A percentile compares a stretch with the other conserved stretches of the same genome.
These are phyloP conservation scores for Secale cereale DNA, from an alignment of 176 grass and related monocot species.

Conservation along the genomic window DNA sequence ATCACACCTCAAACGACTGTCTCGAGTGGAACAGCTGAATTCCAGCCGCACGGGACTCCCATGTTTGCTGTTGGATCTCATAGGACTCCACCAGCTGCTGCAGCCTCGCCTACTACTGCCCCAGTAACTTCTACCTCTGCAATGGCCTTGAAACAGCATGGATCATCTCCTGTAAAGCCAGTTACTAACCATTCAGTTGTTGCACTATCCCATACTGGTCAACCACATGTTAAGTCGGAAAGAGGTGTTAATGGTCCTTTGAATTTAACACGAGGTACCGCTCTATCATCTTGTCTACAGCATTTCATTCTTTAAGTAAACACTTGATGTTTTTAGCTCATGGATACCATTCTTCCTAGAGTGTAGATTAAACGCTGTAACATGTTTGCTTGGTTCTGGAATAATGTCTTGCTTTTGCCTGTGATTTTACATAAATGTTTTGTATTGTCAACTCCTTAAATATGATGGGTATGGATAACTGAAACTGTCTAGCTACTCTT, in stretches of 20 bases:
- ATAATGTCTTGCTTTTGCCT: conserved; percentile 21
- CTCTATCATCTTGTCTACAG: conserved; percentile 18
- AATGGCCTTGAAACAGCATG: conserved; percentile 40
- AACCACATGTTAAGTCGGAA: conserved; percentile 44
- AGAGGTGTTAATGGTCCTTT: conserved; percentile 46
- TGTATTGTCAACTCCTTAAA: background rate
- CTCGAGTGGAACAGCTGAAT: conserved; percentile 37
- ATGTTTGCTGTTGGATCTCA: conserved; percentile 40
- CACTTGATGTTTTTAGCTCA: background rate
- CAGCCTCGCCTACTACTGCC: conserved; percentile 29
- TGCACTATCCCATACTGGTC: conserved; percentile 35
- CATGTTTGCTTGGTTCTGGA: conserved; percentile 16
- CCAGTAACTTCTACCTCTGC: conserved; percentile 36
- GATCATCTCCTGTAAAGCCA: conserved; percentile 43
- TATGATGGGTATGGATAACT: background rate
- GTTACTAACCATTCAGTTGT: conserved; percentile 36
- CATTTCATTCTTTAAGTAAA: background rate
- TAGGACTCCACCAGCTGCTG: conserved; percentile 20
- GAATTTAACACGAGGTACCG: conserved; percentile 62
- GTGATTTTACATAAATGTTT: conserved; percentile 10
- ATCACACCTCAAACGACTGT: conserved; percentile 44
- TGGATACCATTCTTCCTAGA: background rate
- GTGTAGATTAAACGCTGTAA: background rate
- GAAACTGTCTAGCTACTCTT: background rate
- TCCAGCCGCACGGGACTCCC: conserved; percentile 49